Base-by-base conservation (phyloP, 176 grass and related monocot species). In the Triticum timopheevii region DNA sequence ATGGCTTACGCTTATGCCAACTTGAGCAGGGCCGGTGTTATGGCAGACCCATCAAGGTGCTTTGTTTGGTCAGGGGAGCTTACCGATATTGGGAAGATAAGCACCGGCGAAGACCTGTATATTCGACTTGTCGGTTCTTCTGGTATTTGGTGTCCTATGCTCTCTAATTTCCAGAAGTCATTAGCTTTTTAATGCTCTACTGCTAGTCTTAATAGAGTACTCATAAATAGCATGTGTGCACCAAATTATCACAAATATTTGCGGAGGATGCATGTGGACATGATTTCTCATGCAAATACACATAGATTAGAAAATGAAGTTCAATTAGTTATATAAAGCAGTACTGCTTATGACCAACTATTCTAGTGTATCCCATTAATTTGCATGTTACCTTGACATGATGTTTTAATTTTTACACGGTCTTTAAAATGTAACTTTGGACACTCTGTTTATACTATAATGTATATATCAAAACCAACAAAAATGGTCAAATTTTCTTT, bases 61-160 rank as follows among this genome's bases (percentile, higher is more conserved):
- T 68, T 95, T 2, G 50, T 92, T 62, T 95, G 93, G 93, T 85
- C 24, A 0, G 73, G 69, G 83, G 87, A 94, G 0, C 83, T 94
- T 40, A 44, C 74, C 2, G 93, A 94, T 8, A 59, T n/a, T 30
- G 82, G 90, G 82, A 87, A 75, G 33, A 75, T 22, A 6, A 42
- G 20, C 69, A 1, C 22, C 23, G 68, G 35, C 1, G 68, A 13
- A 9, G 22, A 71, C 20, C 5, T 71, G 13, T 94, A 92, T 45
- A 31, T 94, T n/a, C 79, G 78, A 17, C 69, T 92, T 28, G 87
- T 90, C 6, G 7, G 7, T 7, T 24, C 77, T 76, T 31, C 86
- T 39, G 93, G 90, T 94, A 90, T 40, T n/a, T 36, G 10, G 0
- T 24, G 19, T 24, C 0, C 4, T 0, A 13, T 72, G 0, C 5